Evolutionary conservation across 2,329 filamentous ascomycete species (phyloP), one percentile per base, ranked within the genome.

Genomic region (Zelopaecilomyces penicillatus): DNA sequence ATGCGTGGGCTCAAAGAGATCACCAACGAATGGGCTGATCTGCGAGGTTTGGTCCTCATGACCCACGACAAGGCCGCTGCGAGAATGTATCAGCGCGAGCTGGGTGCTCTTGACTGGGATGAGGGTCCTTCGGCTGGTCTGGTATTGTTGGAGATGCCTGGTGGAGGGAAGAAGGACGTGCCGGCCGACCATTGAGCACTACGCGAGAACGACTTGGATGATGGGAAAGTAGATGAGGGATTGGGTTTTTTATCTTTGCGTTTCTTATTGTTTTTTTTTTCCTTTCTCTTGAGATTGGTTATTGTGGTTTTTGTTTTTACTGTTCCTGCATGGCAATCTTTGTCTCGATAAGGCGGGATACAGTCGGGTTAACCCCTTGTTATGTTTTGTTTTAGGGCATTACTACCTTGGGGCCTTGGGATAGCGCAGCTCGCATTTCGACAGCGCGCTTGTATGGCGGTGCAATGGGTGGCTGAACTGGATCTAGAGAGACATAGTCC

Each of bases 401-500:
- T 33, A 42, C 37, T 52, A 54, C 44, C 37, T 45, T 26, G 38
- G 28, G 30, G 41, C 31, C 34, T 43, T 46, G 28, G 12, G 47
- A 46, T 32, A 43, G 35, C 46, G 61, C 60, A 46, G 63, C 61
- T 46, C 65, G 59, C 55, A 93, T 76, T 64, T 97, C 91, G 48
- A 98, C 69, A 9, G 93, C 93, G 45, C 84, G 80, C 64, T 90
- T 94, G 61, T 98, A 98, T 0, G 93, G 93, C 9, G 93, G 93
- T 7, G 93, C 93, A 32, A 93, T 98, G 0, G 93, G 93, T 29
- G 91, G 91, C 62, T 97, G 93, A 30, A 98, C 79, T 0, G 93
- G 93, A 61, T 96, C 89, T 40, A 97, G 75, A 54, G 85, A 90
- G 42, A 94, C 78, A 59, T 94, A 80, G 52, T 89, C 85, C 48